These are phyloP conservation scores for Skeletonema marinoi DNA, from an alignment of 108 stramenopile genomes.

Conservation along the genomic window DNA sequence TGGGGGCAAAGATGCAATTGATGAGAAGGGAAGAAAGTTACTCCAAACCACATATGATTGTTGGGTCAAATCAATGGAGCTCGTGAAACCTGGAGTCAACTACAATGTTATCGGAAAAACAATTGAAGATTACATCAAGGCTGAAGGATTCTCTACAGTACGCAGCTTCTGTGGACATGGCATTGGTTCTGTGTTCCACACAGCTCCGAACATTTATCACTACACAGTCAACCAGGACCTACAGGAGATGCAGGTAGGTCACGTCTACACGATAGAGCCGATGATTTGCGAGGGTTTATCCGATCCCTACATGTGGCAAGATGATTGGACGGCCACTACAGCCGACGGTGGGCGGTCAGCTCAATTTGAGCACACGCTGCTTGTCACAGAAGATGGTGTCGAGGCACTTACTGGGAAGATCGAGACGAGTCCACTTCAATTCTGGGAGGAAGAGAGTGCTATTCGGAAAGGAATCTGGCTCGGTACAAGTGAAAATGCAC, in stretches of 20 bases:
- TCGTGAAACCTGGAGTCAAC: conserved; percentile 69
- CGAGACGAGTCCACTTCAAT: conserved; percentile 69
- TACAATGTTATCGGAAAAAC: conserved; percentile 93
- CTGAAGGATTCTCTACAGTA: conserved; percentile 72
- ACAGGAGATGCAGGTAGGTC: conserved; percentile 88
- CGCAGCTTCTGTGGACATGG: conserved; percentile 91
- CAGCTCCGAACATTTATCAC: conserved; percentile 93
- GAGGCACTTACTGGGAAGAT: conserved; percentile 85
- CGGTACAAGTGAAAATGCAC: conserved; percentile 60
- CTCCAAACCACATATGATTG: conserved; percentile 87
- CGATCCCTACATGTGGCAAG: conserved; percentile 78
- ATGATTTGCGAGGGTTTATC: conserved; percentile 94
- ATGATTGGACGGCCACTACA: conserved; percentile 95
- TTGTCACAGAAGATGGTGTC: conserved; percentile 85
- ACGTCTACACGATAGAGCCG: conserved; percentile 98
- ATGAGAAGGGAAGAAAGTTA: conserved; percentile 52
- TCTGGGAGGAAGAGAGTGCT: conserved; percentile 82
- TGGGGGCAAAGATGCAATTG: conserved; percentile 66
- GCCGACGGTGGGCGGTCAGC: conserved; percentile 77
- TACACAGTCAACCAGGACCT: conserved; percentile 90
- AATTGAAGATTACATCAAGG: conserved; percentile 79
- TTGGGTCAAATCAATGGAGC: conserved; percentile 73
- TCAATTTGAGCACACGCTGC: conserved; percentile 91
- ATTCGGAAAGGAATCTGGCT: conserved; percentile 75
- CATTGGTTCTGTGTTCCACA: conserved; percentile 75